A percentile compares a stretch with the other conserved stretches of the same genome.
These are phyloP conservation scores for Heterotrichella gracilis DNA, from an alignment of 352 stramenopile genomes.

Conservation along the genomic window DNA sequence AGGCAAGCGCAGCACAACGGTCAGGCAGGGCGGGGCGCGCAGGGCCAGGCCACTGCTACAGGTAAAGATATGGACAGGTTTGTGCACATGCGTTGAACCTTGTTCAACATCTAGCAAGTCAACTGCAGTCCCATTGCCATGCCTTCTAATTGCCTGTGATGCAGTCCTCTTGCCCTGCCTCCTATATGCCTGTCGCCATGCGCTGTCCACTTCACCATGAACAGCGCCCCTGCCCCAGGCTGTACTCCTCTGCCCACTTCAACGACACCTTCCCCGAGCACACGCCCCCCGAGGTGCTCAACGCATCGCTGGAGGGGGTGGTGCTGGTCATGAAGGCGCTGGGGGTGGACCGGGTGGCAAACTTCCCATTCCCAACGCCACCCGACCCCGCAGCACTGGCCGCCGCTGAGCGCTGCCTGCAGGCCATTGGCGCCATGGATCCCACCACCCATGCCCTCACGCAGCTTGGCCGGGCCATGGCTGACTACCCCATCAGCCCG, in stretches of 20 bases:
- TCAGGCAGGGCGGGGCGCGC: conserved; percentile 68
- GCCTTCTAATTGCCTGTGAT: too few species aligned
- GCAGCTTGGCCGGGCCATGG: background rate
- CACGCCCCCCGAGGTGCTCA: conserved; percentile 42
- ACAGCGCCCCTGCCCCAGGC: too few species aligned
- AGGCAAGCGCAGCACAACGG: conserved; percentile 49
- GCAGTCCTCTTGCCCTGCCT: too few species aligned
- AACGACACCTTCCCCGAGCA: conserved; percentile 60
- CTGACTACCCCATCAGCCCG: background rate
- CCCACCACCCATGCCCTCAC: background rate
- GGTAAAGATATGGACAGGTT: too few species aligned
- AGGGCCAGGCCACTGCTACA: conserved; percentile 80
- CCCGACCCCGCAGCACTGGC: conserved; percentile 46
- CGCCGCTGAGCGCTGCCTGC: conserved; percentile 42
- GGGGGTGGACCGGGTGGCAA: conserved; percentile 58
- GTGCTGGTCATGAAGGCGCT: conserved; percentile 86
- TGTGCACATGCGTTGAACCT: too few species aligned
- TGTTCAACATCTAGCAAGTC: too few species aligned
- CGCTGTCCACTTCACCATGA: too few species aligned
- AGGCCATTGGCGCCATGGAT: conserved; percentile 30
- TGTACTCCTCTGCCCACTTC: conserved; percentile 80
- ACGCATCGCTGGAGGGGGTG: conserved; percentile 61
- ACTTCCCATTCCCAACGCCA: conserved; percentile 75
- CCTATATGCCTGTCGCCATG: too few species aligned
- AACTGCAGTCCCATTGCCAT: too few species aligned